Percentiles rank a stretch among this genome's conserved stretches.
phyloP scores from a whole-genome alignment of 208 protist species.

The Acanthamoeba triangularis region DNA sequence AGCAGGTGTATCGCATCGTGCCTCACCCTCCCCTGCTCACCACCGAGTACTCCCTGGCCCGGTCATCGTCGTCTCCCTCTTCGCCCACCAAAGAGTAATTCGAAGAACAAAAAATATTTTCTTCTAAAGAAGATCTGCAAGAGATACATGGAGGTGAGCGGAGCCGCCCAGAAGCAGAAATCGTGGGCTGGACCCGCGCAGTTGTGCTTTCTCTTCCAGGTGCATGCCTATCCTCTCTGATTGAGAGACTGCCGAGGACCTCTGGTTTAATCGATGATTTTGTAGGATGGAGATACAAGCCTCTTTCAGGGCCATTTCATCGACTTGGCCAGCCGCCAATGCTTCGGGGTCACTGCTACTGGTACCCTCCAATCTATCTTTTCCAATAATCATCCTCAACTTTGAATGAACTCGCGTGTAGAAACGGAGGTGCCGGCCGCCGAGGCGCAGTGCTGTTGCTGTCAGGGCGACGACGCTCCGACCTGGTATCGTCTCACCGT shows the following conservation, averaged over 20 bases:
- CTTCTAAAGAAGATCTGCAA: neutral
- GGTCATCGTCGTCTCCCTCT: neutral
- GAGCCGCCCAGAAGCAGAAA: neutral
- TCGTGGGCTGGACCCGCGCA: neutral
- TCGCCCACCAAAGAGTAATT: neutral
- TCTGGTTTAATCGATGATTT: neutral
- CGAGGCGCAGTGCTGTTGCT: constrained; percentile 65
- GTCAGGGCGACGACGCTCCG: constrained; percentile 47
- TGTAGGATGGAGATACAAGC: neutral
- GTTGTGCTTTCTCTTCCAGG: constrained; percentile 54
- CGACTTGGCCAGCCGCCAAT: constrained; percentile 12
- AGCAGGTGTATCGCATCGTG: neutral
- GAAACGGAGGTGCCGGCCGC: constrained; percentile 9
- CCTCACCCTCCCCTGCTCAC: neutral
- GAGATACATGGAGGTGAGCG: neutral
- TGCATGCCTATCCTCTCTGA: neutral
- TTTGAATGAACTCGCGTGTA: neutral
- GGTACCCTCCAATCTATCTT: neutral
- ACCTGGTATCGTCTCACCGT: constrained; percentile 14
- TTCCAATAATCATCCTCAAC: neutral
- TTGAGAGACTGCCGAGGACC: neutral
- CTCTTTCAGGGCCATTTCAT: constrained; percentile 58
- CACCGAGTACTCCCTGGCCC: neutral
- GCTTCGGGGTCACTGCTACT: constrained; percentile 23
- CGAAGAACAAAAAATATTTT: neutral